Percentiles rank a stretch among this genome's conserved stretches.
Conservation (phyloP, 1,284 basidiomycete species). For the Coniferiporia weirii region DNA sequence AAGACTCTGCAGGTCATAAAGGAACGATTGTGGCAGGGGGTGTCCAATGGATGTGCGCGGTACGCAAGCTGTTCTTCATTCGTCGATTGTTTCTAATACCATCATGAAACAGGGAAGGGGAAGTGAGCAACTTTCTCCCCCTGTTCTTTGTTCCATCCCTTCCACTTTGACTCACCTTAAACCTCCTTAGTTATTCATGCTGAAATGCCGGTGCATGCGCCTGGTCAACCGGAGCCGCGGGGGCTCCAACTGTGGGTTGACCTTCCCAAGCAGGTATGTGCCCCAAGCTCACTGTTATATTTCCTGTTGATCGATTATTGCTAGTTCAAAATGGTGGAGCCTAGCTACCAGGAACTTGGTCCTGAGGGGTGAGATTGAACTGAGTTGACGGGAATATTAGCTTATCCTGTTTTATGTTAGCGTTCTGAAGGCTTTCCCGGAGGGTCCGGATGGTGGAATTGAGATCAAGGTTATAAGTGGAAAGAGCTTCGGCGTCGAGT, state of each 20-base stretch:
- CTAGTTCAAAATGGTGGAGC: conserved; percentile 80
- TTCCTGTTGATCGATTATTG: conserved; percentile 37
- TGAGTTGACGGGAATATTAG: background rate
- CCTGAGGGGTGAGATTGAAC: conserved; percentile 46
- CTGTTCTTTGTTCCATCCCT: too few relatives aligned
- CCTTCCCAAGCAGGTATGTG: conserved; percentile 66
- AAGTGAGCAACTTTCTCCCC: conserved; percentile 28
- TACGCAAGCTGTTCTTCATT: conserved; percentile 30
- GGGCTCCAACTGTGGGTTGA: conserved; percentile 96
- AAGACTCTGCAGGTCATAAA: conserved; percentile 88
- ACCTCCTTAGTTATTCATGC: conserved; percentile 61
- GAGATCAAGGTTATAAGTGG: conserved; percentile 87
- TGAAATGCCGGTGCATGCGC: conserved; percentile 83
- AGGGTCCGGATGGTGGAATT: conserved; percentile 64
- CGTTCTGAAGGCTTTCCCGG: conserved; percentile 69
- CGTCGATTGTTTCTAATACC: background rate
- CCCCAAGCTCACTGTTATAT: background rate
- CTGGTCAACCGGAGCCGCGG: conserved; percentile 60
- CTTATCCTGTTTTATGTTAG: conserved; percentile 30
- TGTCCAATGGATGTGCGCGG: conserved; percentile 95
- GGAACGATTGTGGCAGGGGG: conserved; percentile 81
- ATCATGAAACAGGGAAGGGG: conserved; percentile 32
- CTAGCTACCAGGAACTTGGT: conserved; percentile 72
- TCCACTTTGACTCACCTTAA: too few relatives aligned
- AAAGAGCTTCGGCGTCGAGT: conserved; percentile 78